Evolutionary conservation across 192 early-diverging fungal genomes (phyloP).

Genomic region (Podila clonocystis): DNA sequence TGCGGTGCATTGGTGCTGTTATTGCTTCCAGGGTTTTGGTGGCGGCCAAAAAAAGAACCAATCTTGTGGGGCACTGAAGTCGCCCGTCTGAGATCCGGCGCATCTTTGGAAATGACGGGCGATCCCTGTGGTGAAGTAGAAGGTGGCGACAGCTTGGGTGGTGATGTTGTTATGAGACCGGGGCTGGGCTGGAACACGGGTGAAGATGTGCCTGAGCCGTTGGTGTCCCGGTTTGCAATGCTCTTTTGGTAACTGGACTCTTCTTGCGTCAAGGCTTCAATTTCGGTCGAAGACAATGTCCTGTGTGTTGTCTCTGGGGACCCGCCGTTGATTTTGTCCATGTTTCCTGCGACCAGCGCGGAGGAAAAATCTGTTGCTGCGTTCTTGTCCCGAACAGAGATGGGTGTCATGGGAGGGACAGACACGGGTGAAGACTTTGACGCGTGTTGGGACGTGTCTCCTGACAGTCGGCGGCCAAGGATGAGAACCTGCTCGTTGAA

Average conservation of each 20-base stretch:
- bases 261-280: conserved; percentile 11
- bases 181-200: conserved; percentile 6
- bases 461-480: conserved; percentile 37
- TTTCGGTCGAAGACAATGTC: background rate
- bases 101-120: background rate
- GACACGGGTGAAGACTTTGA: background rate
- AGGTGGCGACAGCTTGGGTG: background rate
- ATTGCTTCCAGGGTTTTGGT: conserved; percentile 5
- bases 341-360: background rate
- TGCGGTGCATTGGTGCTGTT: background rate
- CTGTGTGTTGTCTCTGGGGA: background rate
- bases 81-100: conserved; percentile 14
- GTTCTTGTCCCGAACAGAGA: background rate
- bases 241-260: conserved; percentile 28
- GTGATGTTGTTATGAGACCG: background rate
- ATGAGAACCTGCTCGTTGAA: conserved; percentile 45
- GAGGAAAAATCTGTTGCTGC: background rate
- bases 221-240: conserved; percentile 15
- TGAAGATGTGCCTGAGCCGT: conserved; percentile 29
- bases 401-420: background rate
- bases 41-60: conserved; percentile 24
- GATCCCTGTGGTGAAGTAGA: background rate
- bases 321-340: background rate
- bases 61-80: conserved; percentile 36
- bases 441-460: background rate